Evolutionary conservation across 352 stramenopile species (phyloP).

Genomic region (Globisporangium megalacanthum): DNA sequence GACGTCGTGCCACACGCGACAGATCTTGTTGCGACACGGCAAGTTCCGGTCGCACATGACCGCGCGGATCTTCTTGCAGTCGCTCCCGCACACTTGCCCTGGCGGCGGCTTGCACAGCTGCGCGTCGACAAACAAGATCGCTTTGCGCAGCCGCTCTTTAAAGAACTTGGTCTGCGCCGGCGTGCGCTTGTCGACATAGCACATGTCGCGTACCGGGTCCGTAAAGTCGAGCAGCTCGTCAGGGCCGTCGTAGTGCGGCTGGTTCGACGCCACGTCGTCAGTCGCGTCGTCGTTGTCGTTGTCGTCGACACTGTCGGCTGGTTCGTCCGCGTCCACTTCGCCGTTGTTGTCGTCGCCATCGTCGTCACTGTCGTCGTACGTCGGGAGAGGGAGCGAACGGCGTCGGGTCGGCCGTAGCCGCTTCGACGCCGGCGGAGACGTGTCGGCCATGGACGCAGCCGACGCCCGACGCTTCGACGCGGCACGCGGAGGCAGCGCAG

Average conservation of each 20-base stretch:
- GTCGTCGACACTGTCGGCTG: not conserved
- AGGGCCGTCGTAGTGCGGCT: constrained; percentile 31
- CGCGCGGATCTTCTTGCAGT: constrained; percentile 57
- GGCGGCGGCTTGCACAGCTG: constrained; percentile 49
- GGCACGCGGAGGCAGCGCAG: not conserved
- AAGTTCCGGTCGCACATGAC: constrained; percentile 62
- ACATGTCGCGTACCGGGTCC: constrained; percentile 61
- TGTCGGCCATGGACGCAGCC: not conserved
- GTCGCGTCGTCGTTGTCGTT: constrained; percentile 2
- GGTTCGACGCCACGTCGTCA: constrained; percentile 15
- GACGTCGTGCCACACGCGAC: constrained; percentile 67
- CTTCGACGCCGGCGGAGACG: constrained; percentile 7
- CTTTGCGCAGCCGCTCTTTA: constrained; percentile 56
- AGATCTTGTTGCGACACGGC: constrained; percentile 65
- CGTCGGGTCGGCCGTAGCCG: constrained; percentile 5
- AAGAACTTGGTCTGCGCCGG: constrained; percentile 55
- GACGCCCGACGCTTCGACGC: constrained; percentile 11
- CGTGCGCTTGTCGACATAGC: constrained; percentile 50
- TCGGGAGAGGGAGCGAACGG: constrained; percentile 12
- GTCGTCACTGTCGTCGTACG: constrained; percentile 8
- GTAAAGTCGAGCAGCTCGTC: constrained; percentile 61
- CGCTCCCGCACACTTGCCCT: constrained; percentile 34
- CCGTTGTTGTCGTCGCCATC: constrained; percentile 19
- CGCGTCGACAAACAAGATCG: constrained; percentile 65
- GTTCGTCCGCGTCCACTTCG: constrained; percentile 18